Evolutionary conservation across 805 yeast species (phyloP).

Genomic region (Teunomyces panamensis): DNA sequence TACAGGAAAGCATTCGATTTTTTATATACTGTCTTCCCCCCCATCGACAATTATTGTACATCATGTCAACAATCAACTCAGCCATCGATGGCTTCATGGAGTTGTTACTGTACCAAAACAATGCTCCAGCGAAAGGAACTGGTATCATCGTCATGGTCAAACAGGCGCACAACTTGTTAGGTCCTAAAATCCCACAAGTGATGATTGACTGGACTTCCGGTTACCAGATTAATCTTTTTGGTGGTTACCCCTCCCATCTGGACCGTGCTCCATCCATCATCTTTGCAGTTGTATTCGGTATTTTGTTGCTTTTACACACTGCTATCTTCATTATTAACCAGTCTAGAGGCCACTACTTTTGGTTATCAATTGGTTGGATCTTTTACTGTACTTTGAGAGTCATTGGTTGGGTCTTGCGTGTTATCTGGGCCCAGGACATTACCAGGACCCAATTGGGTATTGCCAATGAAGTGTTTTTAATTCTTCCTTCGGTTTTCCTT

Average conservation of each 20-base stretch:
- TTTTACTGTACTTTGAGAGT: slow-evolving; percentile 52
- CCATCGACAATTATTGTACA: background rate
- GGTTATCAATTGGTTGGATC: slow-evolving; percentile 50
- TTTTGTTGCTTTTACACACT: slow-evolving; percentile 48
- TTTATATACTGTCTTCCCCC: background rate
- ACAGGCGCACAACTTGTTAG: slow-evolving; percentile 31
- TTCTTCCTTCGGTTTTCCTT: slow-evolving; percentile 57
- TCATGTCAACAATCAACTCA: slow-evolving; percentile 16
- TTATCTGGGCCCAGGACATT: slow-evolving; percentile 57
- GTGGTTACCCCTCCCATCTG: slow-evolving; percentile 52
- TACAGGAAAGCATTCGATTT: background rate
- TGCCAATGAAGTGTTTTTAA: slow-evolving; percentile 52
- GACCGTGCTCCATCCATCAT: slow-evolving; percentile 63
- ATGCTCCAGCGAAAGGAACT: slow-evolving; percentile 31
- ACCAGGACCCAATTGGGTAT: slow-evolving; percentile 48
- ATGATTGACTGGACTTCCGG: slow-evolving; percentile 35
- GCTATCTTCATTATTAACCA: slow-evolving; percentile 47
- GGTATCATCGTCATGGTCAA: slow-evolving; percentile 25
- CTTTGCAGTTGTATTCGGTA: slow-evolving; percentile 50
- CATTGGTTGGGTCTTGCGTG: slow-evolving; percentile 58
- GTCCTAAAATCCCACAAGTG: slow-evolving; percentile 37
- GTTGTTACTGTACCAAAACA: slow-evolving; percentile 26
- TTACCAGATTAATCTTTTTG: slow-evolving; percentile 53
- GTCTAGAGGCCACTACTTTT: slow-evolving; percentile 59
- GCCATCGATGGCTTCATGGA: slow-evolving; percentile 30